Evolutionary conservation across 2,329 filamentous ascomycete species (phyloP).

Genomic region (Cercospora sesami): DNA sequence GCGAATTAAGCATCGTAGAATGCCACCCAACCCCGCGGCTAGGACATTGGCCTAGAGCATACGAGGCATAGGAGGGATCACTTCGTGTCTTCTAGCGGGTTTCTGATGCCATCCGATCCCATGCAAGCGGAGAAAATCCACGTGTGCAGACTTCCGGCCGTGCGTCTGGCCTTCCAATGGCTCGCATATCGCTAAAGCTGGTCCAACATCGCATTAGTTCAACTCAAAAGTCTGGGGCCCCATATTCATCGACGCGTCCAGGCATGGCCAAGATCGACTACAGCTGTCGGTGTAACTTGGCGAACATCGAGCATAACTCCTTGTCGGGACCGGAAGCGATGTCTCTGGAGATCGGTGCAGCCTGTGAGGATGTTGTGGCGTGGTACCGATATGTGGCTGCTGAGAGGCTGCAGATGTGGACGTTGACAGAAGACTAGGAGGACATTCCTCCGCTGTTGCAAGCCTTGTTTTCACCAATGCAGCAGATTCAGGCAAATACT

Average conservation of each 20-base stretch:
- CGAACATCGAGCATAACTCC: neutral
- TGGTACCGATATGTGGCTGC: neutral
- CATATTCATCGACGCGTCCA: neutral
- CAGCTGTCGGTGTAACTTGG: neutral
- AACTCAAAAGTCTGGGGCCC: conserved; percentile 6
- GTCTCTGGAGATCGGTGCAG: neutral
- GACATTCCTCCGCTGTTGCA: neutral
- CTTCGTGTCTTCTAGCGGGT: neutral
- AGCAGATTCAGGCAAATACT: neutral
- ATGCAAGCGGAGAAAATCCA: neutral
- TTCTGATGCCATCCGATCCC: neutral
- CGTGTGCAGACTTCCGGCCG: neutral
- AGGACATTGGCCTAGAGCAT: neutral
- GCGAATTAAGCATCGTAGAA: neutral
- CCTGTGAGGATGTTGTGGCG: neutral
- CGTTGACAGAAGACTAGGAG: neutral
- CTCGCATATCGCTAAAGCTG: neutral
- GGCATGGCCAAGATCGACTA: conserved; percentile 8
- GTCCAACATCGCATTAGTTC: neutral
- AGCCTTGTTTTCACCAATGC: neutral
- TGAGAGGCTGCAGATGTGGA: neutral
- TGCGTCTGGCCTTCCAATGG: neutral
- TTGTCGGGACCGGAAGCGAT: neutral
- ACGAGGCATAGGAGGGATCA: neutral
- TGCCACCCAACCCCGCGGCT: neutral